These are phyloP conservation scores for Epicoccum sorghinum DNA, from an alignment of 2,329 filamentous ascomycete genomes.

Conservation along the genomic window DNA sequence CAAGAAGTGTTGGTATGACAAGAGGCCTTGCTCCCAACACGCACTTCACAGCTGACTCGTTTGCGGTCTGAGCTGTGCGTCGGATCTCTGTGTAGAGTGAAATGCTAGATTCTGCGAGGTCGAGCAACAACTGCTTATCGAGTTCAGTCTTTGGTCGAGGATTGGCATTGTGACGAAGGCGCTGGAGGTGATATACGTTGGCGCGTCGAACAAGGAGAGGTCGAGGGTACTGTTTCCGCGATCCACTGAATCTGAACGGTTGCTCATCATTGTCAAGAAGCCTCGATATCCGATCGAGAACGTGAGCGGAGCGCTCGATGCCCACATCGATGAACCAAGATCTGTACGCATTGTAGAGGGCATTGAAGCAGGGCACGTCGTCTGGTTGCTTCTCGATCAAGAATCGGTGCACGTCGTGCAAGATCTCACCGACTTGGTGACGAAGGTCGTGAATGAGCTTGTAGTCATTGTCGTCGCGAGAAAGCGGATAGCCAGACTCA, in stretches of 20 bases:
- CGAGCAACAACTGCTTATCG: slow-evolving; percentile 82
- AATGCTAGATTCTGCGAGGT: slow-evolving; percentile 86
- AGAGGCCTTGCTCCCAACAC: slow-evolving; percentile 86
- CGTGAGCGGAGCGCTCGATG: slow-evolving; percentile 92
- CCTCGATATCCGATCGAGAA: slow-evolving; percentile 83
- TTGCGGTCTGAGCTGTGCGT: slow-evolving; percentile 88
- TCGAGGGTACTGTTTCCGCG: slow-evolving; percentile 90
- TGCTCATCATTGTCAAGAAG: slow-evolving; percentile 86
- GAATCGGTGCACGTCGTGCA: slow-evolving; percentile 86
- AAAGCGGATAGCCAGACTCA: slow-evolving; percentile 82
- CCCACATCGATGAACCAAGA: slow-evolving; percentile 98
- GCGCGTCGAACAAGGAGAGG: slow-evolving; percentile 91
- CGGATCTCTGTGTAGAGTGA: slow-evolving; percentile 95
- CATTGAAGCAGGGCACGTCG: slow-evolving; percentile 93
- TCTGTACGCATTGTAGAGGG: slow-evolving; percentile 87
- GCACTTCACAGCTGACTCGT: slow-evolving; percentile 91
- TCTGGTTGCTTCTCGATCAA: slow-evolving; percentile 85
- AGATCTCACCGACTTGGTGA: slow-evolving; percentile 76
- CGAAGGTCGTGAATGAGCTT: slow-evolving; percentile 79
- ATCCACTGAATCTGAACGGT: slow-evolving; percentile 91
- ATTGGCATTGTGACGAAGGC: slow-evolving; percentile 91
- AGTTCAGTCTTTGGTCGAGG: slow-evolving; percentile 88
- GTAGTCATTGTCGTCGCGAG: slow-evolving; percentile 66
- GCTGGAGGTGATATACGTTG: slow-evolving; percentile 91
- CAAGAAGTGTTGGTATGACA: slow-evolving; percentile 86